A percentile compares a stretch with the other conserved stretches of the same genome.
Conservation (phyloP, 176 grass and related monocot species). For the Oryza officinalis region DNA sequence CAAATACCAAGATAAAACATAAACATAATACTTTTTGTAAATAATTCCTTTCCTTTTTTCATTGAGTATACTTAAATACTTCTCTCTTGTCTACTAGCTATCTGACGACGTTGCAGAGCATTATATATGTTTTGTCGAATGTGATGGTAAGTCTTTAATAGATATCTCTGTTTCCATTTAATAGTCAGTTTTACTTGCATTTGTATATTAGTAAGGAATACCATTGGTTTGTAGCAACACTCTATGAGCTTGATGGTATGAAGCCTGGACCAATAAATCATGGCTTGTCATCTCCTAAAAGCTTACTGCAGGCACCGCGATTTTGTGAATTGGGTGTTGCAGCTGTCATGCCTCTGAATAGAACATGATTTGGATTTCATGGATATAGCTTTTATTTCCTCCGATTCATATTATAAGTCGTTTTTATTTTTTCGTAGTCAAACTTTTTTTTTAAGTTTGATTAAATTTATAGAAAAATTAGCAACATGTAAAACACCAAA, state of each 20-base stretch:
- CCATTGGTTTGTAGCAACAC: constrained; percentile 27
- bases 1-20: neutral
- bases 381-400: neutral
- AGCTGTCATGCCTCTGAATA: neutral
- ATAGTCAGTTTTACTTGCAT: neutral
- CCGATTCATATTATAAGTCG: too few relatives aligned
- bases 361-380: neutral
- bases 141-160: constrained; percentile 20
- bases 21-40: neutral
- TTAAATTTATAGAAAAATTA: too few relatives aligned
- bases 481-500: too few relatives aligned
- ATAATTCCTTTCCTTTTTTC: neutral
- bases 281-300: constrained; percentile 22
- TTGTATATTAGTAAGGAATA: neutral
- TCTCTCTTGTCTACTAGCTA: neutral
- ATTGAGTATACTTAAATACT: neutral
- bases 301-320: constrained; percentile 42
- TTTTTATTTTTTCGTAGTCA: too few relatives aligned
- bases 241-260: constrained; percentile 52
- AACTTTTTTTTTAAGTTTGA: too few relatives aligned
- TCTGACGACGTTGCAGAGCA: constrained; percentile 43
- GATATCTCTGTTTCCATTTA: neutral
- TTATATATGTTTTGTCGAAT: constrained; percentile 34
- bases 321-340: neutral
- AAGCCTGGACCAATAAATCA: constrained; percentile 40